Evolutionary conservation across 1,284 basidiomycete species (phyloP), one percentile per base, ranked within the genome.

Genomic region (Cutaneotrichosporon cyanovorans): DNA sequence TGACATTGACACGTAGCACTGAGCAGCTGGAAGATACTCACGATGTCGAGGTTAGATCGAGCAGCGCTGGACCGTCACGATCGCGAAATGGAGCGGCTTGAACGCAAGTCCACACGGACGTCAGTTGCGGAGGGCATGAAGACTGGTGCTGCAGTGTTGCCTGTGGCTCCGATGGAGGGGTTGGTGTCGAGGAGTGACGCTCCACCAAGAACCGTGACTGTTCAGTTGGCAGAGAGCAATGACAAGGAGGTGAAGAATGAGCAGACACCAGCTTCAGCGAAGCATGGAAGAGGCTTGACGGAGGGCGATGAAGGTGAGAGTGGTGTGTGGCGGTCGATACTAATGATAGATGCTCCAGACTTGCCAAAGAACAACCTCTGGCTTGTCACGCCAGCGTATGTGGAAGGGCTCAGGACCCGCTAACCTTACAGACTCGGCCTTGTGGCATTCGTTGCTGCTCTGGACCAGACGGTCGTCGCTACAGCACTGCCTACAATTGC

Each of bases 361-460:
- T 11, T 59, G 6, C 60, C 60, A n/a, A 47, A 56, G 42, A 64
- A 64, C 40, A 62, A 61, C 37, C 47, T 62, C n/a, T 51, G 44
- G 40, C 32, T 64, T 31, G 62, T 64, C 4, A 62, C 62, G 58
- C 62, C 62, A 23, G 34, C 40, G 46, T 48, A 36, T 19, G 46
- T 47, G n/a, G 5, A 6, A 8, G 2, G 1, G 12, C 16, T 4
- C 60, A 60, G 11, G 44, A 32, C 4, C 61, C 62, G 44, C 49
- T 65, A 7, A 53, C 60, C 0, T 43, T 48, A 3, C 59, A 62
- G 40, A 59, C 59, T 34, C 15, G 32, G 32, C 6, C 41, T 68
- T 4, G 65, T 70, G 7, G 50, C 68, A 5, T 70, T 70, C 53
- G 48, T 68, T 2, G 49, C 63, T 1, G 68, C 68, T 9, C 49